Base-by-base conservation (phyloP, 2,329 filamentous ascomycete genomes). In the Elsinoe batatas region DNA sequence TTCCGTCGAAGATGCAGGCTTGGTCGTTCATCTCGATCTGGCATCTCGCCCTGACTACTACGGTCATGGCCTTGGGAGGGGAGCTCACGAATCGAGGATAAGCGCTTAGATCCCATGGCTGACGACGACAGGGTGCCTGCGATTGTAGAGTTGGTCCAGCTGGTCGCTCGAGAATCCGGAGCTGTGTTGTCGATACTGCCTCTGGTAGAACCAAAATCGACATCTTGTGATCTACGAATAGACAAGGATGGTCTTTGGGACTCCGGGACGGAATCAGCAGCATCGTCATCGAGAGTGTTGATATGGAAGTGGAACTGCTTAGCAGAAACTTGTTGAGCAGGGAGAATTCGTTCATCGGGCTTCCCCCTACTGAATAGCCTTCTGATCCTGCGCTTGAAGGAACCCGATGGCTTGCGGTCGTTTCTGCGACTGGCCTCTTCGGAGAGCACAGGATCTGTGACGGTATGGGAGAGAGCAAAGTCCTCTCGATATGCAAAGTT, bases 101-200 rank as follows among this genome's bases (percentile, higher is more conserved):
- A 54, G 11, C 36, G 57, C 20, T 57, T 58, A 33, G n/a, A 20
- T 30, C 35, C 56, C 49, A 42, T 35, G 32, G 18, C 73, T 77
- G 69, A 58, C 57, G 71, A 75, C 57, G 66, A 80, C 5, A 76
- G 68, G 2, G 79, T 76, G 2, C 79, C 81, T 56, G 77, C 77
- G 1, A 76, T 74, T 1, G 79, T 80, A 0, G 84, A 86, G 58
- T 82, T 80, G 3, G 79, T 79, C 85, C 85, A 88, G 66, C 85
- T 89, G 1, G 84, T 87, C 51, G 87, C 80, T 18, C 84, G 72
- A n/a, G 82, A 85, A 60, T 73, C 79, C 30, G 36, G 3, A 18
- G 32, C 50, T 5, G 8, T 30, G 61, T 76, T 72, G 35, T 76
- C 75, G 6, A 60, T 55, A 46, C 68, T 66, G 37, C 66, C 69